Evolutionary conservation across 1,284 basidiomycete species (phyloP).

Genomic region (Jaminaea rosea): DNA sequence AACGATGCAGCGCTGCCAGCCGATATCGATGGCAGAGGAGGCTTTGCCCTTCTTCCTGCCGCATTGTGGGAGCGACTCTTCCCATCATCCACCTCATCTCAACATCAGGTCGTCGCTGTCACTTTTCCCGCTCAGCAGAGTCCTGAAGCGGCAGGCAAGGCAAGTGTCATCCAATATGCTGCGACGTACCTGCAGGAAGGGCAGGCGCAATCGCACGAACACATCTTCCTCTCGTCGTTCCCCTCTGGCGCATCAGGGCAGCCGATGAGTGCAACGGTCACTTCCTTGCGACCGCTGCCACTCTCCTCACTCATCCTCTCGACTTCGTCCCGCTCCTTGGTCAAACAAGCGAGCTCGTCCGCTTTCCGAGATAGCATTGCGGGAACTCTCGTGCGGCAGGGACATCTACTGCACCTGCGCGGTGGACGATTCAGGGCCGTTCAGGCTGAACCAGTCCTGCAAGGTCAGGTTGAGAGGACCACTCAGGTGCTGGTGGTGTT

Average conservation of each 20-base stretch:
- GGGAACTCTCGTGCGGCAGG: conserved; percentile 17
- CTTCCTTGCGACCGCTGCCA: background rate
- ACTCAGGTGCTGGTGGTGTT: conserved; percentile 24
- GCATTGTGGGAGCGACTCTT: background rate
- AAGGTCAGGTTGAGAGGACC: conserved; percentile 20
- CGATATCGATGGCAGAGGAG: background rate
- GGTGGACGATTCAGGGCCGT: conserved; percentile 14
- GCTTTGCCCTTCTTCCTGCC: background rate
- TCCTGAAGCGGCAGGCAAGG: background rate
- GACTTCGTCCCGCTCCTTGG: background rate
- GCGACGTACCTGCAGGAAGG: no score
- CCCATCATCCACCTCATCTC: background rate
- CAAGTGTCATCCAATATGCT: no score
- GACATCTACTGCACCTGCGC: conserved; percentile 12
- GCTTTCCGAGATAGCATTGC: background rate
- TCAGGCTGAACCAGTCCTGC: conserved; percentile 37
- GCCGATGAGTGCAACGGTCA: background rate
- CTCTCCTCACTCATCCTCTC: background rate
- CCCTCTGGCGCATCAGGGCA: background rate
- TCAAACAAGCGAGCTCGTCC: background rate
- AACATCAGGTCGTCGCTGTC: background rate
- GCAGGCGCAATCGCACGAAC: background rate
- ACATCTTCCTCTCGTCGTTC: background rate
- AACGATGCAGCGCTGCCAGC: no score
- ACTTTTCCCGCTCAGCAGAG: background rate